Evolutionary conservation across 768 basidiomycete genomes (phyloP).

Genomic region (Cystobasidium tubakii): DNA sequence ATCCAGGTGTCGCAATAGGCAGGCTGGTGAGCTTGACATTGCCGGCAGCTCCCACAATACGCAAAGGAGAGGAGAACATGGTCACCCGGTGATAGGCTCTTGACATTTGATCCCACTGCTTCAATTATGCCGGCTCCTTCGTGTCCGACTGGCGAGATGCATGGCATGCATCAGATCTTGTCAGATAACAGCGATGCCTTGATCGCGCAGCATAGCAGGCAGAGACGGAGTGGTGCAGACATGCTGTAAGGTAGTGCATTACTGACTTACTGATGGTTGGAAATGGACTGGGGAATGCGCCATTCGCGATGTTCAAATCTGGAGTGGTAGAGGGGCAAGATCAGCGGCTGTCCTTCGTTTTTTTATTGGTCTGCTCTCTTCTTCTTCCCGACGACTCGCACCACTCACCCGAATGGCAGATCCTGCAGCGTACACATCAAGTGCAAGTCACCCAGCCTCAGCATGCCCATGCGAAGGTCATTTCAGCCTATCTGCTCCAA

Average conservation of each 20-base stretch:
- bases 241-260: not conserved
- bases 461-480: no score
- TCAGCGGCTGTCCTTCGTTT: no score
- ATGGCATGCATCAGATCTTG: not conserved
- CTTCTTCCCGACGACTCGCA: not conserved
- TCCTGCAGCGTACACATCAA: not conserved
- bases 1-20: conserved; percentile 1
- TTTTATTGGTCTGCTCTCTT: no score
- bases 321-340: not conserved
- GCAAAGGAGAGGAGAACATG: conserved; percentile 22
- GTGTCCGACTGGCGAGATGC: not conserved
- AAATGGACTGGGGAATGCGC: not conserved
- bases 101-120: conserved; percentile 11
- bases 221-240: not conserved
- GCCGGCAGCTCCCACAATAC: conserved; percentile 5
- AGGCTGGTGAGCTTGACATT: conserved; percentile 11
- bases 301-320: conserved; percentile 1
- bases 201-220: not conserved
- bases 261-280: not conserved
- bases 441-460: not conserved
- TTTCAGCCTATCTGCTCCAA: no score
- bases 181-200: no score
- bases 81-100: conserved; percentile 3
- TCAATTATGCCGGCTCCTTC: conserved; percentile 12
- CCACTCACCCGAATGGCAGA: conserved; percentile 1